Evolutionary conservation across 148 eudicot genomes (phyloP), one percentile per base, ranked within the genome.

Genomic region (Fagopyrum esculentum): DNA sequence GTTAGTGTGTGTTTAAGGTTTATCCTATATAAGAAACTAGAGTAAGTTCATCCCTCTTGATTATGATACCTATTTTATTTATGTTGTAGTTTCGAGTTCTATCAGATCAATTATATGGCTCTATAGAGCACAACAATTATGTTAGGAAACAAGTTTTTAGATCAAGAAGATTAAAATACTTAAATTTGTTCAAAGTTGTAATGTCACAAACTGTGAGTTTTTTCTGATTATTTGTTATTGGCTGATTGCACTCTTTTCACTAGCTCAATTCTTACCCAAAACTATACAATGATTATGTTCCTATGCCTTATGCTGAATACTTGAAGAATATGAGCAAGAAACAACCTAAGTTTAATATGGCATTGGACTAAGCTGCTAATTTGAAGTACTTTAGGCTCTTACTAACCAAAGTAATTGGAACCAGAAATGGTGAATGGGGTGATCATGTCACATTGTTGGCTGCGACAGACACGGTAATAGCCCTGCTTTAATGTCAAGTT

Each of bases 371-470:
- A n/a, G 12, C 68, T 8, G 35, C 22, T 40, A 47, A 46, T 15
- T 9, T 59, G 54, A n/a, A 57, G 9, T 68, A 40, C 54, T 71
- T 71, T 45, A 8, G 30, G 30, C 73, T 46, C 46, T 6, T 64
- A 10, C 70, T 64, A 64, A 64, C 29, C 70, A 64, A 35, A n/a
- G 19, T 51, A 45, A 40, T 56, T 81, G 69, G 75, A 66, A 80
- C 13, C 73, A 89, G 93, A 81, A 76, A 50, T 61, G 93, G 93
- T 71, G 91, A 87, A 77, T 89, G n/a, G 93, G 93, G 93, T 22
- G 93, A 89, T 82, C 91, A 90, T 81, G 84, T 87, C 52, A 87
- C 94, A 4, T 81, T 90, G 81, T 91, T 87, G 77, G 94, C 94
- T 74, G 94, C 89, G 60, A 87, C 94, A 74, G 94, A 90, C 82